These are phyloP conservation scores for Citrus reticulata DNA, from an alignment of 345 rosid species.

Conservation along the genomic window DNA sequence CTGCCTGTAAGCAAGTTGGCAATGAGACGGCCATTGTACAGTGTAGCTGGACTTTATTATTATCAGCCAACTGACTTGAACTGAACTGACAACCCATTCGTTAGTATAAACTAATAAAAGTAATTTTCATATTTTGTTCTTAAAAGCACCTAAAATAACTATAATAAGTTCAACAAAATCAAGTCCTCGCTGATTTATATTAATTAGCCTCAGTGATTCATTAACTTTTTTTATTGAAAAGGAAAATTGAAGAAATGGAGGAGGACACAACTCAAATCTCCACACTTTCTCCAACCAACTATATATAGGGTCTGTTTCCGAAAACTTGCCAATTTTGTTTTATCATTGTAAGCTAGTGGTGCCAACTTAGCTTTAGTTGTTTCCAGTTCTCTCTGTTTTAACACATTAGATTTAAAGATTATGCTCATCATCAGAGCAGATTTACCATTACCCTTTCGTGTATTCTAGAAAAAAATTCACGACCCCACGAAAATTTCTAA, in stretches of 20 bases:
- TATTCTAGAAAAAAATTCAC: not conserved
- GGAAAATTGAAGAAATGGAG: not conserved
- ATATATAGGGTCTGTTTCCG: not conserved
- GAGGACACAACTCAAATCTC: not conserved
- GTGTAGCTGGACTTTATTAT: not conserved
- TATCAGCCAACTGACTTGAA: not conserved
- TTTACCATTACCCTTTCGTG: not conserved
- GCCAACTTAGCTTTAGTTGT: not conserved
- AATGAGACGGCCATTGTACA: not conserved
- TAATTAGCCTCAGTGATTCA: not conserved
- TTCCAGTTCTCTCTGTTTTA: too few relatives aligned
- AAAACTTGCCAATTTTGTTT: not conserved
- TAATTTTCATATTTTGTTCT: not conserved
- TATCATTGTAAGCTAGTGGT: not conserved
- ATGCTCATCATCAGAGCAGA: not conserved
- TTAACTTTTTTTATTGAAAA: not conserved
- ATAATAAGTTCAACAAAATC: not conserved
- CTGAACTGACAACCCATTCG: not conserved
- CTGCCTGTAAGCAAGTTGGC: constrained; percentile 4
- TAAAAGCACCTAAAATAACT: not conserved
- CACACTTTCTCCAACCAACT: not conserved
- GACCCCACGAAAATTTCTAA: not conserved
- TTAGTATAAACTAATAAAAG: not conserved
- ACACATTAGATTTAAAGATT: not conserved
- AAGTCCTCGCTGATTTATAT: not conserved